Percentiles rank a stretch among this genome's conserved stretches.
Evolutionary conservation across 257 asterid genomes (phyloP).

Genomic region (Fraxinus anomala): DNA sequence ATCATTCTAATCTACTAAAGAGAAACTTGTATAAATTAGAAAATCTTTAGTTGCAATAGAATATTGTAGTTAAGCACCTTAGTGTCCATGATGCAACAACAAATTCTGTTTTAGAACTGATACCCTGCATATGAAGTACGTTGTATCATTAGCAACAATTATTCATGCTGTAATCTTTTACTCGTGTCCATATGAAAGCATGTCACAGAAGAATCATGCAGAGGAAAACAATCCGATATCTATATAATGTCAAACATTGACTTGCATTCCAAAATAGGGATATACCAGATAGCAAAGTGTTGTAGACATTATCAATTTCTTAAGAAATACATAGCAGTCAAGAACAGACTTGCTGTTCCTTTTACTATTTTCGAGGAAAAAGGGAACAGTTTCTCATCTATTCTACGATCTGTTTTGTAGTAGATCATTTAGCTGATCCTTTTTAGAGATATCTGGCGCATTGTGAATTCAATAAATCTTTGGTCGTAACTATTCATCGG

Average conservation of each 20-base stretch:
- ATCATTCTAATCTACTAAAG: background rate
- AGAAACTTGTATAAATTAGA: background rate
- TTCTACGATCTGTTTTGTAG: background rate
- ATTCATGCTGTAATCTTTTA: background rate
- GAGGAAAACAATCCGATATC: background rate
- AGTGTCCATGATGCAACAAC: slow-evolving; percentile 76
- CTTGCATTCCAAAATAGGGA: background rate
- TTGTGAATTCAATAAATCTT: background rate
- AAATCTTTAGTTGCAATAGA: background rate
- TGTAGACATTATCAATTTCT: background rate
- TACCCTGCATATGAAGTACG: slow-evolving; percentile 47
- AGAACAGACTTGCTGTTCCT: background rate
- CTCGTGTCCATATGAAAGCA: background rate
- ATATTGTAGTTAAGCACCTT: slow-evolving; percentile 43
- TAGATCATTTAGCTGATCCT: background rate
- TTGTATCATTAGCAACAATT: background rate
- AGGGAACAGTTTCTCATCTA: background rate
- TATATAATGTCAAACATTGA: background rate
- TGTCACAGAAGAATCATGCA: background rate
- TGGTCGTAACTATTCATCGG: background rate
- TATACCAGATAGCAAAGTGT: background rate
- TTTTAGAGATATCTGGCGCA: background rate
- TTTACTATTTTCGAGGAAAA: background rate
- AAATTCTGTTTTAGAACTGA: slow-evolving; percentile 32
- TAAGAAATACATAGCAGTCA: background rate